Conservation (phyloP, 306 rosid genomes). For the Hippophae rhamnoides region DNA sequence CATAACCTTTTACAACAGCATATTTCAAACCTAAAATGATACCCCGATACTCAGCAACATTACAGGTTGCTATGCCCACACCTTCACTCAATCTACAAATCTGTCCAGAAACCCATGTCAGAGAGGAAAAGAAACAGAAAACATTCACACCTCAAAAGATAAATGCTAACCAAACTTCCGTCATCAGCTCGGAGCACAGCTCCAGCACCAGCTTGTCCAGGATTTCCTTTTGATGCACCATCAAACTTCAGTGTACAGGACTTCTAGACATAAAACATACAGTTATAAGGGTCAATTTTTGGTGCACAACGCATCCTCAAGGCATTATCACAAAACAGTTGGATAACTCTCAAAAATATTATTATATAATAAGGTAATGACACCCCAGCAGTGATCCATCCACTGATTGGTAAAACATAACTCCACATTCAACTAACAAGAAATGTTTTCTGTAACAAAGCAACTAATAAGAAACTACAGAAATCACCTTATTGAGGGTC, state of each 20-base stretch:
- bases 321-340: too few relatives aligned
- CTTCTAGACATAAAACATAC: constrained; percentile 28
- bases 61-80: constrained; percentile 59
- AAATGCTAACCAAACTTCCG: constrained; percentile 68
- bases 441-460: too few relatives aligned
- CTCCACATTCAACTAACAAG: too few relatives aligned
- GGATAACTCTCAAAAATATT: too few relatives aligned
- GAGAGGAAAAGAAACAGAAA: constrained; percentile 4
- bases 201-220: constrained; percentile 96
- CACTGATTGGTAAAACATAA: too few relatives aligned
- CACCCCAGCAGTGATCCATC: too few relatives aligned
- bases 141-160: constrained; percentile 13
- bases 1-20: constrained; percentile 79
- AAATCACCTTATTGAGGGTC: too few relatives aligned
- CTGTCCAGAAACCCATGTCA: constrained; percentile 39
- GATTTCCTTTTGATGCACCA: constrained; percentile 92
- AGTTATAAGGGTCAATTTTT: constrained; percentile 6
- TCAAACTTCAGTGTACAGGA: constrained; percentile 67
- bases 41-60: constrained; percentile 94
- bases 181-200: constrained; percentile 70
- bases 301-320: too few relatives aligned
- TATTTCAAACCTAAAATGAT: constrained; percentile 71
- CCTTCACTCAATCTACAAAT: constrained; percentile 84
- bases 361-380: too few relatives aligned
- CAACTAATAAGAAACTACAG: too few relatives aligned